Evolutionary conservation across 371 early-diverging fungal genomes (phyloP).

Genomic region (Haplosporangium sp.): DNA sequence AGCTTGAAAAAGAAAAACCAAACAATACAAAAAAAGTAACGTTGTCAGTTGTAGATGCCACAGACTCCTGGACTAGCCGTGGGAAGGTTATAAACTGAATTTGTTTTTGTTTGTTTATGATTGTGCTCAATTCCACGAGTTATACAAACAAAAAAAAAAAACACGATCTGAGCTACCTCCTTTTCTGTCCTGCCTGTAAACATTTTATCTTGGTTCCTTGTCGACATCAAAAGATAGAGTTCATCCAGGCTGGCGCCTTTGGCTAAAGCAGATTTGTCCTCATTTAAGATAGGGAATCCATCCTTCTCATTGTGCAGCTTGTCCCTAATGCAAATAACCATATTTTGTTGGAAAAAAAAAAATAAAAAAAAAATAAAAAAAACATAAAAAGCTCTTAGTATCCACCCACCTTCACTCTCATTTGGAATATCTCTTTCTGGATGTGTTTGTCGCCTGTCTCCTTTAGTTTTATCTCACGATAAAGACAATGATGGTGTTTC

Average conservation of each 20-base stretch:
- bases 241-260: not conserved
- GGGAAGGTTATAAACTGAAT: constrained; percentile 1
- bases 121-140: constrained; percentile 7
- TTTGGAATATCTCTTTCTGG: not conserved
- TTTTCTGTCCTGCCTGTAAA: not conserved
- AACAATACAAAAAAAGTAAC: not conserved
- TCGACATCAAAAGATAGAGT: not conserved
- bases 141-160: not conserved
- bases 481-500: too few species aligned
- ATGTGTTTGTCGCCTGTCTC: not conserved
- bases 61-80: not conserved
- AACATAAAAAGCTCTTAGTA: too few species aligned
- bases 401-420: not conserved
- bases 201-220: not conserved
- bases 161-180: not conserved
- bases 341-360: not conserved
- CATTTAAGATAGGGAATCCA: not conserved
- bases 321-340: not conserved
- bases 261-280: not conserved
- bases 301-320: not conserved
- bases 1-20: not conserved
- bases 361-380: too few species aligned
- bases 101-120: not conserved
- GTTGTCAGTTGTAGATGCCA: not conserved
- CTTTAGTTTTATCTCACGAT: too few species aligned